Base-by-base conservation (phyloP, 179 eudicot genomes). In the Beta macrorhiza region DNA sequence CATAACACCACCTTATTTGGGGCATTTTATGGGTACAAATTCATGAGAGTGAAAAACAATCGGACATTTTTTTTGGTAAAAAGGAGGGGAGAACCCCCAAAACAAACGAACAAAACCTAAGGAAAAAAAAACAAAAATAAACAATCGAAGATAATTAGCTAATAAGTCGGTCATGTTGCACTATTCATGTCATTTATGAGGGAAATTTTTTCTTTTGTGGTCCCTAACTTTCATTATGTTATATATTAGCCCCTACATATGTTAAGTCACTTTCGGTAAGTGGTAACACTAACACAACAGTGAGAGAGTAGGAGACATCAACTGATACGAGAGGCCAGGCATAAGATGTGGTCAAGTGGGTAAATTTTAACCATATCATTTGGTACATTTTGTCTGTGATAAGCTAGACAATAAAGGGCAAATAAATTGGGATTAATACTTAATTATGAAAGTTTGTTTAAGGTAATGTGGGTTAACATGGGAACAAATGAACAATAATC, bases 321-420 rank as follows among this genome's bases (percentile, higher is more conserved):
- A 75, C 59, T 32, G 20, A 56, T 56, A 61, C 58, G 19, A 49
- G 32, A 52, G 53, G 67, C 42, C 11, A 25, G 19, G 12, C 45
- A 25, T 52, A 9, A 79, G 69, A 79, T 65, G 76, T 62, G n/a
- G 58, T 76, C 80, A 79, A 65, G 78, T 83, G 83, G 74, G 77
- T 75, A 67, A 63, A 52, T 81, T 63, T 71, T 69, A 76, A 77
- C 72, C 75, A 74, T 80, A 78, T 76, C 72, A 52, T 79, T 22
- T 51, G 72, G 42, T 69, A 71, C 74, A 55, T 52, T 74, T 44
- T 84, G 83, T 84, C 81, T 80, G 57, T 80, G 52, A 75, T 76
- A 20, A 63, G 69, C 49, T 29, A 25, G 81, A 80, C 86, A 84
- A 67, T 75, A n/a, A 74, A 29, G 25, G 56, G 65, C 85, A 74